These are phyloP conservation scores for Dactylellina leptospora DNA, from an alignment of 2,329 filamentous ascomycete species.

Conservation along the genomic window DNA sequence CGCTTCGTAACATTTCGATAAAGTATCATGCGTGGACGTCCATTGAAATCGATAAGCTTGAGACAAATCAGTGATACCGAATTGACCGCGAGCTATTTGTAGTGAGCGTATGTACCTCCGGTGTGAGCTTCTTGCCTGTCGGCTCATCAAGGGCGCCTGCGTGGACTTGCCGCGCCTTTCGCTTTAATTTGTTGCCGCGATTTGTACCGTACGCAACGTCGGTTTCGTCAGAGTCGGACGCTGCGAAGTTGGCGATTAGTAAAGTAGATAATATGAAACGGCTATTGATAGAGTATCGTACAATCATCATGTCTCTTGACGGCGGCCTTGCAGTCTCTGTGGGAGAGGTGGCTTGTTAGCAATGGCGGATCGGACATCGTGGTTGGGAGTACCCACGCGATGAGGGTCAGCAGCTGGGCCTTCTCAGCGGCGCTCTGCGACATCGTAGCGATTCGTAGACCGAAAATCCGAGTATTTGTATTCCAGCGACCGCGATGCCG, in stretches of 20 bases:
- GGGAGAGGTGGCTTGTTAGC: conserved; percentile 1
- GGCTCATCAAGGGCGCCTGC: conserved; percentile 74
- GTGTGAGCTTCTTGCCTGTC: conserved; percentile 73
- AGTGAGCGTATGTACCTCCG: conserved; percentile 68
- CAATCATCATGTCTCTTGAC: conserved; percentile 54
- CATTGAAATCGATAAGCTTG: conserved; percentile 76
- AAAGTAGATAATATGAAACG: not conserved
- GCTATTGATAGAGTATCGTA: conserved; percentile 3
- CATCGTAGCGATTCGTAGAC: conserved; percentile 14
- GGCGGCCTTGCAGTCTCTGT: conserved; percentile 57
- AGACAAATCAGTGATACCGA: not conserved
- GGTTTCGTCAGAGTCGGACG: conserved; percentile 77
- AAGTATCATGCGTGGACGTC: conserved; percentile 76
- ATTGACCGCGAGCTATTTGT: not conserved
- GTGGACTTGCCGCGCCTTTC: conserved; percentile 74
- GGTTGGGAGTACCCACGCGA: conserved; percentile 53
- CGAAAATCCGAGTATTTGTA: not conserved
- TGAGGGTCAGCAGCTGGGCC: conserved; percentile 53
- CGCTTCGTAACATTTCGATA: conserved; percentile 65
- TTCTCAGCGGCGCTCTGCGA: conserved; percentile 47
- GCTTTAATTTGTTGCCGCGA: conserved; percentile 81
- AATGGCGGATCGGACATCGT: conserved; percentile 2
- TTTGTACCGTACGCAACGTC: conserved; percentile 75
- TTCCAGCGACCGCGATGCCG: not conserved
- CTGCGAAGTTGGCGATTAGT: conserved; percentile 61